Evolutionary conservation across 1,284 basidiomycete genomes (phyloP), one percentile per base, ranked within the genome.

Genomic region (Boletellus dicymbophilus): DNA sequence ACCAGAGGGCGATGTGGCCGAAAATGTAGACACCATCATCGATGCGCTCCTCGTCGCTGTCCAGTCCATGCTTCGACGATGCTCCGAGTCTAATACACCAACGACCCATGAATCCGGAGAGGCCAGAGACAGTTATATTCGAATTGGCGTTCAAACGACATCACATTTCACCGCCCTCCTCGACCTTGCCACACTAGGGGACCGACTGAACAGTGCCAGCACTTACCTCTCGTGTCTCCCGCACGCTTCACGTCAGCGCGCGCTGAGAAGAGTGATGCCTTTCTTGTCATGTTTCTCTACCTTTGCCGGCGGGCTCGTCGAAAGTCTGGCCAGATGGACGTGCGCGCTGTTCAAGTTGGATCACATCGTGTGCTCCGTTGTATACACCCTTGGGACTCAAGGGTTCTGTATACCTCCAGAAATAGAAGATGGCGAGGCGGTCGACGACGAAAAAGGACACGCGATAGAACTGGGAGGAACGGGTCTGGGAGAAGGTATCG

Each of bases 341-440:
- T 84, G 86, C 59, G 73, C 89, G 8, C 68, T 93, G 12, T 89
- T 95, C 78, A 98, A 97, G 70, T 77, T 99, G 52, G 78, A 84
- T 57, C 90, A 87, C 60, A 79, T 96, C 33, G 70, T 95, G 30
- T 88, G 84, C 58, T 84, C 86, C 25, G 74, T 93, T 27, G 75
- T 95, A 58, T 79, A 81, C 21, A 85, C 85, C 15, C 72, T 99
- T 11, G 85, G 90, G 2, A 81, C 80, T 44, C 83, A 95, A 64
- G 97, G 97, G 6, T 99, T 98, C 75, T 99, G 95, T 72, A 86
- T 87, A 59, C 94, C 95, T 3, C 80, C 81, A 10, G 92, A 95
- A 39, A 79, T 82, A 22, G 80, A 77, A 30, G 69, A 71, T 7
- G 81, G 78, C 21, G 75, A 74, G 0, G 77, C 72, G 4, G 78